A percentile compares a stretch with the other conserved stretches of the same genome.
These are phyloP conservation scores for Ceratocystis ficicola DNA, from an alignment of 2,329 filamentous ascomycete genomes.

Conservation along the genomic window DNA sequence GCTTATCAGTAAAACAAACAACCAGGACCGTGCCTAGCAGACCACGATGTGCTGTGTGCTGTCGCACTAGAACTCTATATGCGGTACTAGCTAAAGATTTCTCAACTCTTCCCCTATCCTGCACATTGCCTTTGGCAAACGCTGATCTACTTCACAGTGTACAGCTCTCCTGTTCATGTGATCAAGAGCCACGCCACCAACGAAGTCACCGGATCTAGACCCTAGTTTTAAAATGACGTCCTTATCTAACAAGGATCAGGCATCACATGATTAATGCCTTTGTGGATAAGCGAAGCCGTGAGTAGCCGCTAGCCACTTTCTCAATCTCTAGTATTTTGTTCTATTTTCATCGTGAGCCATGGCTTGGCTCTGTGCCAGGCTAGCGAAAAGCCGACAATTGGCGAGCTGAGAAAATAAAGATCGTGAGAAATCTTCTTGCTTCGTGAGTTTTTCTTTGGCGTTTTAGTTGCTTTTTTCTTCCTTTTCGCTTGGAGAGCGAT, in stretches of 20 bases:
- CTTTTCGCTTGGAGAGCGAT: not conserved
- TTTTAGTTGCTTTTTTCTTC: not conserved
- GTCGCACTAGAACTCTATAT: not conserved
- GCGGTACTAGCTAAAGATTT: not conserved
- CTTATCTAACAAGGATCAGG: slow-evolving; percentile 1
- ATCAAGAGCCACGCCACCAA: not conserved
- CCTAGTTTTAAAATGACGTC: not conserved
- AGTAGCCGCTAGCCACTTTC: not conserved
- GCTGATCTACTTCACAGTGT: not conserved
- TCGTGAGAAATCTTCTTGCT: not conserved
- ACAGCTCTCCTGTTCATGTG: not conserved
- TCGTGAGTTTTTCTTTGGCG: not conserved
- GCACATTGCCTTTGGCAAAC: not conserved
- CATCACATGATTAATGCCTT: not conserved
- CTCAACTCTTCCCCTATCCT: not conserved
- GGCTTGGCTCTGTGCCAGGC: not conserved
- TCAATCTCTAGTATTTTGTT: not conserved
- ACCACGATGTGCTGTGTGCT: not conserved
- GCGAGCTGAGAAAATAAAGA: slow-evolving; percentile 7
- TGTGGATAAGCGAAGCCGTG: slow-evolving; percentile 6
- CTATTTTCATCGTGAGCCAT: not conserved
- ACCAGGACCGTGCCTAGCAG: too few relatives aligned
- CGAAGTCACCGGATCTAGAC: slow-evolving; percentile 2
- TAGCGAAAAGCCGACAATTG: slow-evolving; percentile 18
- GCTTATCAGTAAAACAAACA: too few relatives aligned